phyloP scores from a whole-genome alignment of 2,329 filamentous ascomycete genomes.

The Fusarium marasasianum region DNA sequence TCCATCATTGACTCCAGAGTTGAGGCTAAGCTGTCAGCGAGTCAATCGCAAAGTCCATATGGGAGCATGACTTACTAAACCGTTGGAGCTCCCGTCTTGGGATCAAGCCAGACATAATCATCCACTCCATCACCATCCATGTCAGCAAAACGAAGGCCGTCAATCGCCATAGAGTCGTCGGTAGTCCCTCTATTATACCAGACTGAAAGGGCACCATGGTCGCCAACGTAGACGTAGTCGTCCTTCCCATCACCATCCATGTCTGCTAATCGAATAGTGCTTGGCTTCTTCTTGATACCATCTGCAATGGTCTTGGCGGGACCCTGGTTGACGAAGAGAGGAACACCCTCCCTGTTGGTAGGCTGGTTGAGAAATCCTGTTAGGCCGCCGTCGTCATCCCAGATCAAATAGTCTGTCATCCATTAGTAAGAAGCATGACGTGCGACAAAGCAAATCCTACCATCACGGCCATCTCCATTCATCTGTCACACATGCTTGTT shows the following conservation, averaged over 20 bases:
- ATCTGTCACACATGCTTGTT: neutral
- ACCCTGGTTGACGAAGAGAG: conserved; percentile 2
- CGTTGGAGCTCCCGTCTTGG: neutral
- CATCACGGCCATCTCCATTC: conserved; percentile 16
- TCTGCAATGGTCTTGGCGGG: conserved; percentile 1
- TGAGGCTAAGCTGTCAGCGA: neutral
- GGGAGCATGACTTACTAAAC: neutral
- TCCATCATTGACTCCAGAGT: neutral
- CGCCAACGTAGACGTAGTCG: conserved; percentile 33
- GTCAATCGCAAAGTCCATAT: no score
- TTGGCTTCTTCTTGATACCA: conserved; percentile 11
- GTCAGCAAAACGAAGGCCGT: conserved; percentile 13
- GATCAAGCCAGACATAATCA: conserved; percentile 18
- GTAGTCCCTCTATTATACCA: conserved; percentile 13
- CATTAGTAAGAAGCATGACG: accelerated
- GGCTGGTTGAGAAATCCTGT: conserved; percentile 16
- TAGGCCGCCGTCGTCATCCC: conserved; percentile 8
- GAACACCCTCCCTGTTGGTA: conserved; percentile 1
- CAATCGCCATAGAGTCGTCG: neutral
- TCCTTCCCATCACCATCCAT: conserved; percentile 29
- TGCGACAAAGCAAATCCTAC: neutral
- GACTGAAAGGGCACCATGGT: conserved; percentile 37
- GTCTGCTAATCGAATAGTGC: conserved; percentile 28
- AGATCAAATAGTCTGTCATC: conserved; percentile 7
- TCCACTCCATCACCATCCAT: conserved; percentile 17